Evolutionary conservation across 1,284 basidiomycete genomes (phyloP).

Genomic region (Agaricales sp.): DNA sequence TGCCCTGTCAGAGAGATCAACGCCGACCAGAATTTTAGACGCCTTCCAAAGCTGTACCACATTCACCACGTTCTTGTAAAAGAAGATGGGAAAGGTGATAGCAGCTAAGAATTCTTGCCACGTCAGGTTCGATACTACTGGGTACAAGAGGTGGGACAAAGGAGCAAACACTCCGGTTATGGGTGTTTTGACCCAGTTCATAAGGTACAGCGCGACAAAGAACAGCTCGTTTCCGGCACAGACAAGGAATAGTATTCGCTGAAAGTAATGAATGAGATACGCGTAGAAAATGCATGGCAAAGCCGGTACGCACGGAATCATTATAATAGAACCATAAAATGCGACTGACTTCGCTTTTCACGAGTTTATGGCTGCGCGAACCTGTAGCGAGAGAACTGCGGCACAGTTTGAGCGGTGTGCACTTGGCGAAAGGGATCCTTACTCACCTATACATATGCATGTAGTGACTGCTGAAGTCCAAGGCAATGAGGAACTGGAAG

Average conservation of each 20-base stretch:
- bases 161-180: conserved; percentile 29
- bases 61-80: conserved; percentile 90
- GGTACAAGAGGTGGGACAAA: conserved; percentile 9
- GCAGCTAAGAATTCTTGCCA: conserved; percentile 75
- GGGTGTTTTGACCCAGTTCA: conserved; percentile 74
- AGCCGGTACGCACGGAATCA: conserved; percentile 56
- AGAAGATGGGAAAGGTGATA: conserved; percentile 63
- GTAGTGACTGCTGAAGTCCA: conserved; percentile 98
- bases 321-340: conserved; percentile 95
- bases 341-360: conserved; percentile 84
- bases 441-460: conserved; percentile 99
- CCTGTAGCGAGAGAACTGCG: conserved; percentile 87
- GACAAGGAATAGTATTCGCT: conserved; percentile 85
- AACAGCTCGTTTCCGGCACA: conserved; percentile 98
- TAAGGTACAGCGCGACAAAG: conserved; percentile 93
- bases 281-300: too few species aligned
- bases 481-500: conserved; percentile 93
- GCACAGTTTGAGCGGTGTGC: conserved; percentile 8
- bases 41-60: conserved; percentile 98
- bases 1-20: conserved; percentile 78
- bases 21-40: conserved; percentile 87
- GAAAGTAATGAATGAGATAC: too few species aligned
- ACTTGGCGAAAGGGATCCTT: neutral
- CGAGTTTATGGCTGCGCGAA: conserved; percentile 85
- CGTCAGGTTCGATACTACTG: conserved; percentile 38